These are phyloP conservation scores for Apophysomyces ossiformis DNA, from an alignment of 371 early-diverging fungal species.

Conservation along the genomic window DNA sequence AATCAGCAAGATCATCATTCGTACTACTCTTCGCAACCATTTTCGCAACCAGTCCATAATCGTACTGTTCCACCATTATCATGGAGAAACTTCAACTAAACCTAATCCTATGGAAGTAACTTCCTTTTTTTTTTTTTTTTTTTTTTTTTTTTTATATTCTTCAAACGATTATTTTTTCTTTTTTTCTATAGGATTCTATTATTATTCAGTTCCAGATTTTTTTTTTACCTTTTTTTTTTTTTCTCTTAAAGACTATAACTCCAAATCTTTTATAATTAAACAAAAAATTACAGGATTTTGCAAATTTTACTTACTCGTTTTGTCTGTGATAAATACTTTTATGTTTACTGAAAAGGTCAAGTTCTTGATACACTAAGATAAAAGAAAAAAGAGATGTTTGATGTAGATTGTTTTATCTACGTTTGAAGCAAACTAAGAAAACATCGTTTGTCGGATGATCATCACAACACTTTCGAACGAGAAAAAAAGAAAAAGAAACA, in stretches of 20 bases:
- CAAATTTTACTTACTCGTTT: not conserved
- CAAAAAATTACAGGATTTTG: too few species aligned
- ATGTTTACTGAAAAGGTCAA: not conserved
- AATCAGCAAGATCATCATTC: not conserved
- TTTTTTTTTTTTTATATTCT: slow-evolving; percentile 6
- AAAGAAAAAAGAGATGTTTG: too few species aligned
- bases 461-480: too few species aligned
- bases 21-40: slow-evolving; percentile 1
- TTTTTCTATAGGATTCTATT: not conserved
- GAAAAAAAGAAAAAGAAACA: too few species aligned
- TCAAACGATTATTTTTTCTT: not conserved
- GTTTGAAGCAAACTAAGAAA: too few species aligned
- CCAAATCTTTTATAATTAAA: not conserved
- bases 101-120: not conserved
- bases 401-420: too few species aligned
- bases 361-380: too few species aligned
- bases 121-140: too few species aligned
- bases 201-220: not conserved
- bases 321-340: not conserved
- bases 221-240: not conserved
- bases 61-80: not conserved
- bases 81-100: slow-evolving; percentile 3
- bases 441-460: not conserved
- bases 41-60: not conserved
- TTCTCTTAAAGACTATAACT: not conserved